Conservation (phyloP, 2,329 filamentous ascomycete species). For the Aspergillus hortae region DNA sequence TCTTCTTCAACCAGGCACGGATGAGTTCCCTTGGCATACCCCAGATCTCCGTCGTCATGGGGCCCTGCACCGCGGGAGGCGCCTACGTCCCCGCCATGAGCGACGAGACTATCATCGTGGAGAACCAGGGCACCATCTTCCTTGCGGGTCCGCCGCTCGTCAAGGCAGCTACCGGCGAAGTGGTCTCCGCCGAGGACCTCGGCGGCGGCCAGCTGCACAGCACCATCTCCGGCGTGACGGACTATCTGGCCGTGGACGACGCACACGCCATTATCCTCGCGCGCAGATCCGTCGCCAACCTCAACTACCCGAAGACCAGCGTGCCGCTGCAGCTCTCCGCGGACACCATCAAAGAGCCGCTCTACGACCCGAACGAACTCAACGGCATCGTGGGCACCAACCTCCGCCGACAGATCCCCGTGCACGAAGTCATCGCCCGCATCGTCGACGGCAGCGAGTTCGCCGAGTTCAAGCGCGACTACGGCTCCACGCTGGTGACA, state of each 20-base stretch:
- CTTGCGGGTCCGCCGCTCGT: constrained; percentile 90
- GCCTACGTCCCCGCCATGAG: constrained; percentile 97
- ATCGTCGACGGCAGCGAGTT: constrained; percentile 90
- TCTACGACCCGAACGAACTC: constrained; percentile 76
- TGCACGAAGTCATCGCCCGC: constrained; percentile 86
- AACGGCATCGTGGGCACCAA: constrained; percentile 88
- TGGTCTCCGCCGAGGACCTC: constrained; percentile 84
- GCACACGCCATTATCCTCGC: constrained; percentile 86
- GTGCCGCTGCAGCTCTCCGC: constrained; percentile 23
- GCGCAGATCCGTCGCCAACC: constrained; percentile 76
- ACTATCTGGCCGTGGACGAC: constrained; percentile 92
- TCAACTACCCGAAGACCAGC: constrained; percentile 72
- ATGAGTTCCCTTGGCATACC: constrained; percentile 89
- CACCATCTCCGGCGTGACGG: constrained; percentile 86
- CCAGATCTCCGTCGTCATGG: constrained; percentile 95
- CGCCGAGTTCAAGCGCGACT: constrained; percentile 90
- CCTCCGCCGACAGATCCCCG: constrained; percentile 77
- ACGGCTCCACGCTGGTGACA: constrained; percentile 84
- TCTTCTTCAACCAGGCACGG: constrained; percentile 96
- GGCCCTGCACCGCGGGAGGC: constrained; percentile 90
- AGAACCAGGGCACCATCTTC: constrained; percentile 96
- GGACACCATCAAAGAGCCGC: constrained; percentile 63
- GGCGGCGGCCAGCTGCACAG: constrained; percentile 88
- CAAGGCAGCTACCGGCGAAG: constrained; percentile 92
- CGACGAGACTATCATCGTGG: constrained; percentile 94